A percentile compares a stretch with the other conserved stretches of the same genome.
Conservation (phyloP, 2,329 filamentous ascomycete species). For the Golovinomyces cichoracearum region DNA sequence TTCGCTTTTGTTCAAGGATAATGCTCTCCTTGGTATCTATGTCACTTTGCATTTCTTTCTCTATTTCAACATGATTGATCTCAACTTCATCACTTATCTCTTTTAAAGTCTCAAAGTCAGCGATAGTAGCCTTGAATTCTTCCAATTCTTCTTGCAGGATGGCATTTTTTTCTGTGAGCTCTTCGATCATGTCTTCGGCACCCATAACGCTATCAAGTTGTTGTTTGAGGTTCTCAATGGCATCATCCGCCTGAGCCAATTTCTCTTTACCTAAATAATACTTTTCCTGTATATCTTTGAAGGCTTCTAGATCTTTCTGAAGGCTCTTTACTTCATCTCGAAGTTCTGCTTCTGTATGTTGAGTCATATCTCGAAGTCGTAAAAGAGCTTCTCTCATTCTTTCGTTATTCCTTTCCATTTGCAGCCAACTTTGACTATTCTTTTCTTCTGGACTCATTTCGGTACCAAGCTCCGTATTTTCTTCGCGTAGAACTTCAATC, state of each 20-base stretch:
- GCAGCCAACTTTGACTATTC: conserved; percentile 64
- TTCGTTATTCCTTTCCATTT: conserved; percentile 78
- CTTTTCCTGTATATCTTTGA: conserved; percentile 38
- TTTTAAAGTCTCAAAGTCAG: conserved; percentile 68
- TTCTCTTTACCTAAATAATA: conserved; percentile 46
- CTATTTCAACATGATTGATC: conserved; percentile 71
- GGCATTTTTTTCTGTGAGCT: conserved; percentile 70
- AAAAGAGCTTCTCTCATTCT: conserved; percentile 64
- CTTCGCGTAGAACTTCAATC: conserved; percentile 60
- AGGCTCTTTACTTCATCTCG: conserved; percentile 47
- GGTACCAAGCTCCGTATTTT: conserved; percentile 59
- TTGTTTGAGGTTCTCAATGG: conserved; percentile 63
- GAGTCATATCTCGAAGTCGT: conserved; percentile 60
- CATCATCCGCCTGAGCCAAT: conserved; percentile 42
- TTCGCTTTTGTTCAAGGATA: conserved; percentile 55
- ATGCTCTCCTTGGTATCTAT: conserved; percentile 68
- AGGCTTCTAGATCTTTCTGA: conserved; percentile 47
- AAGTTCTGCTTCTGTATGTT: conserved; percentile 59
- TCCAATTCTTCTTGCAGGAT: conserved; percentile 59
- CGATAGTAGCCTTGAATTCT: conserved; percentile 54
- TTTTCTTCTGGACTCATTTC: conserved; percentile 76
- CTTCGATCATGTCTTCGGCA: conserved; percentile 82
- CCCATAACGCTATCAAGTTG: conserved; percentile 74
- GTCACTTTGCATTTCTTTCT: conserved; percentile 84
- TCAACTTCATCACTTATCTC: conserved; percentile 91